Base-by-base conservation (phyloP, 2,329 filamentous ascomycete species). In the Penicillium sp. region DNA sequence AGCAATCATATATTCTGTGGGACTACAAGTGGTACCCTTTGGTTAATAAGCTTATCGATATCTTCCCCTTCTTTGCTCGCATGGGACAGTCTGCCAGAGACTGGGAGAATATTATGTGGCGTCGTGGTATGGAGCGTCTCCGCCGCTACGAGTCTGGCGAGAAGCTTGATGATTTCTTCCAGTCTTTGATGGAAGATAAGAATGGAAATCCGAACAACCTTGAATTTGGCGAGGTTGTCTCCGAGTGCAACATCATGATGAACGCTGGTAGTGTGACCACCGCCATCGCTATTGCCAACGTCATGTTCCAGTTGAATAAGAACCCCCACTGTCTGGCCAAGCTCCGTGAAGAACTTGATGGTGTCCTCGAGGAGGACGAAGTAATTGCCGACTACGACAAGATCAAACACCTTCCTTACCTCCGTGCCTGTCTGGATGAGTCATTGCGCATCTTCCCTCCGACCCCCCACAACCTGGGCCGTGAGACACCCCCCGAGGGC, bases 131-230 rank as follows among this genome's bases (percentile, higher is more conserved):
- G 39, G 49, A 60, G 44, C 59, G 62, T 24, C 59, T 65, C 3
- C 55, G 62, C 4, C 63, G 65, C 15, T 64, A 68, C 52, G 59
- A 73, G 20, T 66, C 66, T 0, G 79, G 80, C 23, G 80, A 83
- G 62, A 78, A 77, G 52, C 70, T 82, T 0, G 75, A 80, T 39
- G 81, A 83, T 56, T 82, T 83, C 65, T 82, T 83, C 68, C 70
- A 76, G 45, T 71, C 73, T 0, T 61, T 83, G 4, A 79, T 83
- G 76, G 76, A 77, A 41, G 72, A 75, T 52, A 76, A 75, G 53
- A 72, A 72, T 33, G 72, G 74, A 0, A 61, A 64, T 6, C 62
- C 72, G 0, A 69, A 76, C 46, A 72, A 73, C 32, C 72, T 83
- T 1, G 77, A 81, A 51, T 80, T 73, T 73, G 80, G 80, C 23